A percentile compares a stretch with the other conserved stretches of the same genome.
Evolutionary conservation across 345 rosid species (phyloP).

Genomic region (Pistacia integerrima): DNA sequence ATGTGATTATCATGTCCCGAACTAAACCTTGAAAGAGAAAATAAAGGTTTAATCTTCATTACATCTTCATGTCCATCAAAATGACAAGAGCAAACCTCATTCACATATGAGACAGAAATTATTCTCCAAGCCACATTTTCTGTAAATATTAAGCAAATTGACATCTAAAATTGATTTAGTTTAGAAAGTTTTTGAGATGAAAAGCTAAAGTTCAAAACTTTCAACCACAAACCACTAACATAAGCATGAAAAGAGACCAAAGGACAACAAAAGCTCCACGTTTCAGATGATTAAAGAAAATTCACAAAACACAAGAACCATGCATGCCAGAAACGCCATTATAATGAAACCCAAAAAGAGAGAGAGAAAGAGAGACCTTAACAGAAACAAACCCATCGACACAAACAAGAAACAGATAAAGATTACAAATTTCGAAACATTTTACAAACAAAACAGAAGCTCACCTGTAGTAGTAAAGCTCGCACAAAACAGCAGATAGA

Average conservation of each 20-base stretch:
- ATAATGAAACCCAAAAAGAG: not conserved
- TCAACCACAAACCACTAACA: not conserved
- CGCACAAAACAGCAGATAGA: constrained; percentile 42
- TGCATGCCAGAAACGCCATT: not conserved
- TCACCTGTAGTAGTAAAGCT: constrained; percentile 58
- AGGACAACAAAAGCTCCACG: not conserved
- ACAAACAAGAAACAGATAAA: constrained; percentile 19
- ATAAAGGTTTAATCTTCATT: not conserved
- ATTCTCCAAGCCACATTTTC: not conserved
- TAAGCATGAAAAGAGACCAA: not conserved
- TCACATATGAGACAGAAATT: not conserved
- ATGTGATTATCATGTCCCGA: too few species aligned
- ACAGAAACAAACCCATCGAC: constrained; percentile 7
- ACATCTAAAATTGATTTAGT: not conserved
- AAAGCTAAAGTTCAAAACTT: not conserved
- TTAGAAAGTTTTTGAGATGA: not conserved
- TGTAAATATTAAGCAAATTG: not conserved
- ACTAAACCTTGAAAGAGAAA: too few species aligned
- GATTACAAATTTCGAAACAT: not conserved
- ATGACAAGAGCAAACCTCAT: not conserved
- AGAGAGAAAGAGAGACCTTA: not conserved
- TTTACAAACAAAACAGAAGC: not conserved
- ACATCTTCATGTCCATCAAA: not conserved
- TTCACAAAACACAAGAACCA: constrained; percentile 19
- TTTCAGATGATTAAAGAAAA: constrained; percentile 6